Base-by-base conservation (phyloP, 257 asterid genomes). In the Solanum pinnatisectum region DNA sequence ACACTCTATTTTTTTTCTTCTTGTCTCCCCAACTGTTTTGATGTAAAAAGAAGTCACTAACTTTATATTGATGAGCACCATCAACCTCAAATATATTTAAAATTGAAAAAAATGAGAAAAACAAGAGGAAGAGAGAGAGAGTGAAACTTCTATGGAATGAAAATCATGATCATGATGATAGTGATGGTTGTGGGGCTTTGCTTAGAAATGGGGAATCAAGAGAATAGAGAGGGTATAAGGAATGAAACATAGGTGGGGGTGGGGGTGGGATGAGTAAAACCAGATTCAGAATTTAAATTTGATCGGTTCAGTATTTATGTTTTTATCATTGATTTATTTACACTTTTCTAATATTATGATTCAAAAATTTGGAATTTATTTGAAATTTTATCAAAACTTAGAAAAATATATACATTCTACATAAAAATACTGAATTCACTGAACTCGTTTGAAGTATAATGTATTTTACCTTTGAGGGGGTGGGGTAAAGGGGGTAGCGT, bases 151-250 rank as follows among this genome's bases (percentile, higher is more conserved):
- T 56, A 88, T 30, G 40, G 89, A 89, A 90, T 84, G 86, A 88
- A 90, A 91, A 93, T 93, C 92, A 92, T 93, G 90, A 84, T 86
- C 78, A 92, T 89, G 56, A 92, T 92, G 93, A 89, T 88, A 86
- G 85, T 87, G 92, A 90, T 92, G 92, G 90, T 52, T 90, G 95
- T 93, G 96, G 95, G 94, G 95, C 88, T 82, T 93, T 90, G 96
- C 96, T 93, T 94, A 92, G 92, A 93, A 93, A 90, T 76, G 90
- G 90, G 93, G 93, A 88, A 91, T 88, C 74, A 65, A 52, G 36
- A 39, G 13, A 49, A 46, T 60, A 46, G 42, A 46, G 42, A 82
- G 70, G 87, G 78, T 60, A 23, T 39, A 67, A 84, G 87, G 59
- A 16, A 84, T 59, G 52, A 67, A 35, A 84, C 77, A 36, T 35